These are phyloP conservation scores for Aspergillus floridensis DNA, from an alignment of 2,329 filamentous ascomycete genomes.

Conservation along the genomic window DNA sequence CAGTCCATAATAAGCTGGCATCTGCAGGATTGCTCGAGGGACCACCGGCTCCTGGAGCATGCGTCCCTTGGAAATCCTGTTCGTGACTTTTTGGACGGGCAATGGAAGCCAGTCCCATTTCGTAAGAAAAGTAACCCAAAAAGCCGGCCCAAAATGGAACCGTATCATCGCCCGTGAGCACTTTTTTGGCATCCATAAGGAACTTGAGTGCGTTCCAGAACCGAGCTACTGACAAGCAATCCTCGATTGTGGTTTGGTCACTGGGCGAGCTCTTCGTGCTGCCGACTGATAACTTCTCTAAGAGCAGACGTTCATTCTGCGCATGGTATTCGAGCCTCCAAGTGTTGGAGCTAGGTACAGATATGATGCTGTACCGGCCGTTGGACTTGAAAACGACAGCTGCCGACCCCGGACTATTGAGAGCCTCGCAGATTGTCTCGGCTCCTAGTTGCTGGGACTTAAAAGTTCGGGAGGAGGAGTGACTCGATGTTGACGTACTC, in stretches of 20 bases:
- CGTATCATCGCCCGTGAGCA: constrained; percentile 32
- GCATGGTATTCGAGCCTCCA: constrained; percentile 40
- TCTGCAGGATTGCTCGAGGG: constrained; percentile 56
- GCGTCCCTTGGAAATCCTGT: constrained; percentile 15
- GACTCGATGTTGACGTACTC: constrained; percentile 29
- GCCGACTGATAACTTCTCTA: constrained; percentile 22
- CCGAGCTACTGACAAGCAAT: constrained; percentile 21
- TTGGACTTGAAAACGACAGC: constrained; percentile 47
- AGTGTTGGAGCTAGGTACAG: constrained; percentile 32
- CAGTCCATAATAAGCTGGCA: constrained; percentile 72
- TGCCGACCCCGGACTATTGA: constrained; percentile 32
- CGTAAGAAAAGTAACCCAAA: constrained; percentile 81
- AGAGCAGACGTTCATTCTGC: constrained; percentile 19
- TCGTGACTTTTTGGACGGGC: constrained; percentile 48
- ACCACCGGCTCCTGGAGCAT: background rate
- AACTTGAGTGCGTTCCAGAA: constrained; percentile 38
- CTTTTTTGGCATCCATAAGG: constrained; percentile 42
- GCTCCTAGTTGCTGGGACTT: constrained; percentile 23
- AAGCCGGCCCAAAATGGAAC: constrained; percentile 76
- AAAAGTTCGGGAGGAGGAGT: constrained; percentile 27
- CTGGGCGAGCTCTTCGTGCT: background rate
- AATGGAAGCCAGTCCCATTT: constrained; percentile 65
- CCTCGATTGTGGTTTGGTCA: constrained; percentile 12
- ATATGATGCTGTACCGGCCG: constrained; percentile 36
- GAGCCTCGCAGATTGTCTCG: constrained; percentile 34